Evolutionary conservation across 805 yeast species (phyloP), one percentile per base, ranked within the genome.

Genomic region (Candida andamanensis): DNA sequence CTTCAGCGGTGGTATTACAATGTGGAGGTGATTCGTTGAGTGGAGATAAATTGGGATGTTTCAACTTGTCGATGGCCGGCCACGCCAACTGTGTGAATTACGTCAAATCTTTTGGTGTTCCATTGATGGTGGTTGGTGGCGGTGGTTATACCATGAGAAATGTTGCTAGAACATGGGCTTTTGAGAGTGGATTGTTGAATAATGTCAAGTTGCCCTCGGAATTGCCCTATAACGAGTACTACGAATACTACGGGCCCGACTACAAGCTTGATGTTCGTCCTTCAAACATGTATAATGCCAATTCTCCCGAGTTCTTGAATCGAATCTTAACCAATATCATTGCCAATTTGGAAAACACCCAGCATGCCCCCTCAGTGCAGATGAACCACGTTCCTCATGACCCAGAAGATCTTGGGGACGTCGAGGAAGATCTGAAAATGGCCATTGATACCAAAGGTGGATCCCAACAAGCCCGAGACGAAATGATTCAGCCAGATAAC

Each of bases 111-210:
- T 85, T 90, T 52, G 84, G 85, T 29, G 71, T 92, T 12, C 97
- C 98, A 7, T 63, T 85, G 72, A 74, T 92, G 80, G 95, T 92
- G 18, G 70, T 92, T 14, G 98, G 98, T 24, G 98, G 98, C 30
- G 98, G 98, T 46, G 98, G 98, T 14, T 92, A 92, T 62, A 92
- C 98, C 2, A 94, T 95, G 74, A 74, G 97, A 56, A 92, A 92
- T 54, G 98, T 92, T 29, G 86, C 97, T 4, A 69, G 98, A 45
- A 74, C 95, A 9, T 90, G 98, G 97, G 76, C 95, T 2, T 89
- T 72, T 51, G 98, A 92, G 59, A 80, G 96, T 0, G 90, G 96
- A 21, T 69, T 92, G 17, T 70, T 90, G 52, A 80, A 92, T 44
- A 81, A 85, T 46, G 85, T 81, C 10, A 70, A 80, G 29, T 63